Evolutionary conservation across 2,329 filamentous ascomycete genomes (phyloP).

Genomic region (Cladosporium sphaerospermum): DNA sequence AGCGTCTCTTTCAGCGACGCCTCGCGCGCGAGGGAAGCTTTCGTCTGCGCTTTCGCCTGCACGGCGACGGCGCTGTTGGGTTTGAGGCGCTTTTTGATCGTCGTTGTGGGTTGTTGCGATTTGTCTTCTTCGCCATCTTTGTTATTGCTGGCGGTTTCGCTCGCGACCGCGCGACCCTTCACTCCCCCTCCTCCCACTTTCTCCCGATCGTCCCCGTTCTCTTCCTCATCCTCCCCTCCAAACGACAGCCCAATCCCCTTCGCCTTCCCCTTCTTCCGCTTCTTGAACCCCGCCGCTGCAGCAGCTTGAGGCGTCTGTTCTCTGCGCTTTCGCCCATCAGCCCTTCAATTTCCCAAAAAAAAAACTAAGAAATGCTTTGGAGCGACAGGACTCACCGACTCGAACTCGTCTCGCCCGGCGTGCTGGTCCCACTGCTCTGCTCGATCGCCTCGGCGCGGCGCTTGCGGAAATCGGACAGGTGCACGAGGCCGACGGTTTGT

Average conservation of each 20-base stretch:
- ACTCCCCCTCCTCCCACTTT: not conserved
- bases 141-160: not conserved
- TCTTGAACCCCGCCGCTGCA: slow-evolving; percentile 39
- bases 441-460: slow-evolving; percentile 90
- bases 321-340: slow-evolving; percentile 54
- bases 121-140: not conserved
- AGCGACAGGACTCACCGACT: not conserved
- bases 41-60: slow-evolving; percentile 71
- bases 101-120: not conserved
- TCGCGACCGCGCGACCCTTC: not conserved
- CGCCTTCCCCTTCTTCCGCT: slow-evolving; percentile 45
- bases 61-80: slow-evolving; percentile 57
- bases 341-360: slow-evolving; percentile 14
- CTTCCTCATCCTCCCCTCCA: slow-evolving; percentile 61
- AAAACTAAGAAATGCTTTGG: no score
- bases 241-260: slow-evolving; percentile 62
- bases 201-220: slow-evolving; percentile 36
- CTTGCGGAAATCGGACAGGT: slow-evolving; percentile 91
- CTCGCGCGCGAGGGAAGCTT: slow-evolving; percentile 69
- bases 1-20: slow-evolving; percentile 68
- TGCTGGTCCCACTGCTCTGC: slow-evolving; percentile 51
- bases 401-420: slow-evolving; percentile 43
- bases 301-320: slow-evolving; percentile 43
- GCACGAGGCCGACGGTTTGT: slow-evolving; percentile 83
- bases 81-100: slow-evolving; percentile 44